Conservation (phyloP, 192 early-diverging fungal genomes). For the Entomortierella lignicola region DNA sequence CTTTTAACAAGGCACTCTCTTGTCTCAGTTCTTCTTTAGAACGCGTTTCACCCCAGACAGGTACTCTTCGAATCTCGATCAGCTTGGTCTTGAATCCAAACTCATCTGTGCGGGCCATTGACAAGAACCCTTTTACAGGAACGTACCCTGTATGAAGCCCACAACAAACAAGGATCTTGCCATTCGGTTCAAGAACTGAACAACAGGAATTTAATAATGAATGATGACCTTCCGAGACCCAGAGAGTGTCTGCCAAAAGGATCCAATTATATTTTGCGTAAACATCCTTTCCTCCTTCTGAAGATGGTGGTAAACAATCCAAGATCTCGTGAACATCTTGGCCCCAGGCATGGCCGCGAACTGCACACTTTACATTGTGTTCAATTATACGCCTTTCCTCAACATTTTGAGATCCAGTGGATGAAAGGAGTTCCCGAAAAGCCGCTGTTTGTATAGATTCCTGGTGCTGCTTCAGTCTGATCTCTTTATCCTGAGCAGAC, state of each 20-base stretch:
- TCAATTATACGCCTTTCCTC: constrained; percentile 7
- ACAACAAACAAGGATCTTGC: constrained; percentile 45
- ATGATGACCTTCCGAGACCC: constrained; percentile 42
- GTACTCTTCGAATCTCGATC: constrained; percentile 34
- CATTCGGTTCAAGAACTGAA: constrained; percentile 13
- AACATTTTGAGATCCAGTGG: not conserved
- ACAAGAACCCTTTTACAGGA: constrained; percentile 35
- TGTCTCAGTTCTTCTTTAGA: constrained; percentile 21
- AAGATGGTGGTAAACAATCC: constrained; percentile 14
- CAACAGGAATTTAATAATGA: constrained; percentile 25
- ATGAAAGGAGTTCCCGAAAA: not conserved
- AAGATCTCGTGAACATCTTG: constrained; percentile 33
- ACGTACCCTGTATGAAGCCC: constrained; percentile 38
- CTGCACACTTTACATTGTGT: constrained; percentile 36
- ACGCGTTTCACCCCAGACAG: constrained; percentile 33
- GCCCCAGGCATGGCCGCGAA: constrained; percentile 48
- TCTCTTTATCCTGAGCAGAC: constrained; percentile 9
- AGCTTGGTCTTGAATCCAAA: constrained; percentile 21
- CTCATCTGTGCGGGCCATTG: constrained; percentile 5
- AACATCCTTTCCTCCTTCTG: not conserved
- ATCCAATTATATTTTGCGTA: constrained; percentile 34
- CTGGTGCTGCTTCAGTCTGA: not conserved
- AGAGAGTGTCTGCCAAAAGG: constrained; percentile 42
- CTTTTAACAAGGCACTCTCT: constrained; percentile 21
- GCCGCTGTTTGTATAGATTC: constrained; percentile 4